phyloP scores from a whole-genome alignment of 2,329 filamentous ascomycete genomes.

The Scortechinia acanthostroma region DNA sequence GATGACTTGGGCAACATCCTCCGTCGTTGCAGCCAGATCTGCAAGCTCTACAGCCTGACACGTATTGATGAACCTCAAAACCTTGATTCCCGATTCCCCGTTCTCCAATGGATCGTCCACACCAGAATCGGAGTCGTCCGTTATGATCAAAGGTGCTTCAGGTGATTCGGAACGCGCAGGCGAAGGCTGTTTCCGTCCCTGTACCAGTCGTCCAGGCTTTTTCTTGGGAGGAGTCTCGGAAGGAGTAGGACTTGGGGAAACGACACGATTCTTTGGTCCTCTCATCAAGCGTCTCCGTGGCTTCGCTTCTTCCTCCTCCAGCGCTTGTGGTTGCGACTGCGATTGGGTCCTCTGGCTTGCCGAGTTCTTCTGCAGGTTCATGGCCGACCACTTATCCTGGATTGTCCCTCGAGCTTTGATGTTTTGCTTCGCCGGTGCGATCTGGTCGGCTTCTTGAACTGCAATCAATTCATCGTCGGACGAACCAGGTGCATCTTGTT shows the following conservation, averaged over 20 bases:
- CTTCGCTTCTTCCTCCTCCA: neutral
- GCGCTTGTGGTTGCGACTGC: too few species aligned
- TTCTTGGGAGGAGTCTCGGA: neutral
- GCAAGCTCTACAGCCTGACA: constrained; percentile 47
- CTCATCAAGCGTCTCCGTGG: neutral
- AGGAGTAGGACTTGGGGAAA: neutral
- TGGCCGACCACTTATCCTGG: constrained; percentile 41
- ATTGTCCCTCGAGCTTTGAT: constrained; percentile 19
- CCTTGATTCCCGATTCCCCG: constrained; percentile 29
- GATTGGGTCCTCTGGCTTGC: too few species aligned
- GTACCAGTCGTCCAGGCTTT: neutral
- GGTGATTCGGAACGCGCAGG: neutral
- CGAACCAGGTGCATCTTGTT: neutral
- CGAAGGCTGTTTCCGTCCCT: neutral
- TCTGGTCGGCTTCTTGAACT: constrained; percentile 23
- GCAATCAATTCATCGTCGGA: constrained; percentile 8
- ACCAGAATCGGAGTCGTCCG: neutral
- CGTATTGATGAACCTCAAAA: constrained; percentile 57
- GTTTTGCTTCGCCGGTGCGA: constrained; percentile 11
- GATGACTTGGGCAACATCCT: constrained; percentile 41
- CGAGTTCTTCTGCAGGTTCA: constrained; percentile 17
- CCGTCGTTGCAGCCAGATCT: constrained; percentile 48
- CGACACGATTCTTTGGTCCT: neutral
- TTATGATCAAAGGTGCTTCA: neutral
- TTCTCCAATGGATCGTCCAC: constrained; percentile 12